Base-by-base conservation (phyloP, 352 stramenopile species). In the Pythium angustatum region DNA sequence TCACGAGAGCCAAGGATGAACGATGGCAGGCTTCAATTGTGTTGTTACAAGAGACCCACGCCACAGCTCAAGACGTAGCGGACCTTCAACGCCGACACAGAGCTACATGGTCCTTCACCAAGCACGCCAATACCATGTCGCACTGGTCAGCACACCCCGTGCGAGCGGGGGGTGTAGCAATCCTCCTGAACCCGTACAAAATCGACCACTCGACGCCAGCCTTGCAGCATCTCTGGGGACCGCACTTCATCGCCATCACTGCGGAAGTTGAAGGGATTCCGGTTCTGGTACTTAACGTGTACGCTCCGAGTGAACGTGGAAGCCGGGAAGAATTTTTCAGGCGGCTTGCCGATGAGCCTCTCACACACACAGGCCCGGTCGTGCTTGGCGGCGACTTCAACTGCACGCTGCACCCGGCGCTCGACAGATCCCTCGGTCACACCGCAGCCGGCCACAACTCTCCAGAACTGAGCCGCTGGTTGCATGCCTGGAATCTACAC, bases 111-210 rank as follows among this genome's bases (percentile, higher is more conserved):
- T 28, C 27, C 19, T 58, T 58, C 51, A 48, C 19, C 3, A 31
- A 33, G 5, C 31, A 58, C 51, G 51, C 33, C 1, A 5, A 14
- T 14, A n/a, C 14, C 7, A 47, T 58, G 31, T 58, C 51, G 22
- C 48, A 58, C 26, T 58, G 51, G 51, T 34, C 51, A 12, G 24
- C 11, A 33, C 7, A 40, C 12, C 2, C 21, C 15, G 19, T 9
- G 3, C 33, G 36, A 31, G 7, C 12, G 8, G 51, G 22, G 11
- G 51, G 51, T 5, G 51, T 58, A 8, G 51, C 33, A 11, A 58
- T 58, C 22, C 51, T 58, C 2, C 34, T 58, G 2, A 58, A 58
- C 33, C 51, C 33, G 26, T 58, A 58, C 36, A 33, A 31, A n/a
- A 33, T 58, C 5, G 19, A 33, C 2, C 1, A 11, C 5, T 22